A percentile compares a stretch with the other conserved stretches of the same genome.
Evolutionary conservation across 2,329 filamentous ascomycete species (phyloP).

Genomic region (Xylaria polymorpha): DNA sequence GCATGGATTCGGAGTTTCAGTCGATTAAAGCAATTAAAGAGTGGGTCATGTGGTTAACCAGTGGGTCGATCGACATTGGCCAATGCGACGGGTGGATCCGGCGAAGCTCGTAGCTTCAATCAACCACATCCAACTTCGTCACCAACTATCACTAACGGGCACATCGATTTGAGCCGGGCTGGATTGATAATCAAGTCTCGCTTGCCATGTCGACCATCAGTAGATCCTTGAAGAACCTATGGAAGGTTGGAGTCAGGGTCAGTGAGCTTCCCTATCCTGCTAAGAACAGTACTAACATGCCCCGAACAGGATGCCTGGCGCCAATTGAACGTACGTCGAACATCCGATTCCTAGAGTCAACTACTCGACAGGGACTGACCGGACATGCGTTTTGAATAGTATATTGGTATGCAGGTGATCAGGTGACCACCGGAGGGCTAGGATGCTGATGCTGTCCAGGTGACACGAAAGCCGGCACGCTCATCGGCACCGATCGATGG

Average conservation of each 20-base stretch:
- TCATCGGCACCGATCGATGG: constrained; percentile 86
- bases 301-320: constrained; percentile 82
- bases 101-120: constrained; percentile 32
- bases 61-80: constrained; percentile 25
- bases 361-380: constrained; percentile 42
- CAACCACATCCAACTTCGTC: constrained; percentile 38
- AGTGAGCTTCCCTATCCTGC: constrained; percentile 36
- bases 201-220: constrained; percentile 87
- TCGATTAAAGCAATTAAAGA: neutral
- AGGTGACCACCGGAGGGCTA: neutral
- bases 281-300: constrained; percentile 51
- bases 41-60: neutral
- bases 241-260: constrained; percentile 90
- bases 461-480: constrained; percentile 93
- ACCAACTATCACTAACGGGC: constrained; percentile 35
- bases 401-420: constrained; percentile 61
- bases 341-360: constrained; percentile 42
- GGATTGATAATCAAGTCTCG: constrained; percentile 41
- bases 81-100: constrained; percentile 28
- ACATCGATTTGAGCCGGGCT: constrained; percentile 23
- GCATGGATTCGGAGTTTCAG: neutral
- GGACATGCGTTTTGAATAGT: constrained; percentile 54
- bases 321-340: constrained; percentile 85
- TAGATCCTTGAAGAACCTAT: constrained; percentile 87
- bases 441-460: constrained; percentile 62